Evolutionary conservation across 805 yeast species (phyloP).

Genomic region (Wickerhamiella shivajii): DNA sequence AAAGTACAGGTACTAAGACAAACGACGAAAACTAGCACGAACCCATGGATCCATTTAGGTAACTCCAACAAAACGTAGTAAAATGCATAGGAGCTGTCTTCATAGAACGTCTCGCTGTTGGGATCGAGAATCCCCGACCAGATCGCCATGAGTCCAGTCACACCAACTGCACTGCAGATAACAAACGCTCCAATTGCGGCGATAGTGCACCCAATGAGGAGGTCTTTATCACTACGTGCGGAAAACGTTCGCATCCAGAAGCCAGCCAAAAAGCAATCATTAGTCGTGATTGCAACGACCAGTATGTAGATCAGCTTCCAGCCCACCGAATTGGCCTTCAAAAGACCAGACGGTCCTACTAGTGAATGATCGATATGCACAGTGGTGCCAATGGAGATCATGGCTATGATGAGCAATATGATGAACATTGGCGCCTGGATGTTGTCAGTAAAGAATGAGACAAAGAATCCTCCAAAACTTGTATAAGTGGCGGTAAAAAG

Average conservation of each 20-base stretch:
- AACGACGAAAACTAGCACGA: conserved; percentile 60
- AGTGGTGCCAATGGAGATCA: conserved; percentile 67
- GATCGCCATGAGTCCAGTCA: conserved; percentile 75
- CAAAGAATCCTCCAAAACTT: conserved; percentile 74
- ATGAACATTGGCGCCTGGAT: conserved; percentile 68
- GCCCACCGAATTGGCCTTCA: conserved; percentile 56
- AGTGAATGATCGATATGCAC: conserved; percentile 42
- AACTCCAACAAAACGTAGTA: conserved; percentile 53
- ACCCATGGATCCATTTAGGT: conserved; percentile 79
- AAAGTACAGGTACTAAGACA: conserved; percentile 75
- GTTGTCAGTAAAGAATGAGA: conserved; percentile 77
- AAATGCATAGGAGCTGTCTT: conserved; percentile 50
- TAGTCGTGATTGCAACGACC: conserved; percentile 74
- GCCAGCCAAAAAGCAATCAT: conserved; percentile 80
- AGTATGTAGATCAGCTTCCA: conserved; percentile 83
- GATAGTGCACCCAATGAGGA: conserved; percentile 57
- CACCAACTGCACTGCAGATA: conserved; percentile 59
- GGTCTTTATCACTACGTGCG: conserved; percentile 58
- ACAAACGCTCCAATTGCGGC: conserved; percentile 55
- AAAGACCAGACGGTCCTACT: conserved; percentile 49
- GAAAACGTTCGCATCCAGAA: conserved; percentile 95
- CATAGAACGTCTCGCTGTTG: conserved; percentile 28
- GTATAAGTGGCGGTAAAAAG: conserved; percentile 80
- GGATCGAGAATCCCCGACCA: conserved; percentile 60
- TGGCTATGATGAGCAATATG: conserved; percentile 50